Conservation (phyloP, 306 rosid species). For the Prinsepia uniflora region DNA sequence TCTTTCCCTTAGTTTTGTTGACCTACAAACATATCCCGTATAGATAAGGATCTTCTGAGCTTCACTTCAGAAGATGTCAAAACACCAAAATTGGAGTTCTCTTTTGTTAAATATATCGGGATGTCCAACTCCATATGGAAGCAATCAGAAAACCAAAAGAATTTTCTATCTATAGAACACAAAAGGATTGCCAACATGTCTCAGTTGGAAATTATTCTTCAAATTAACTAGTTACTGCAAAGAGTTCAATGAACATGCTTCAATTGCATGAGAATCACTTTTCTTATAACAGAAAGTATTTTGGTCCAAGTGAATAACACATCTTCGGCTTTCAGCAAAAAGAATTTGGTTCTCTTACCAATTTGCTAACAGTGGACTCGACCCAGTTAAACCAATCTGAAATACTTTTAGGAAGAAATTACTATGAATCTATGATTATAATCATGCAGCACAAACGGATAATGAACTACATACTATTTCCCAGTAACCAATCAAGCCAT, state of each 20-base stretch:
- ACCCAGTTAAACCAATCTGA: background rate
- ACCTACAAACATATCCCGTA: background rate
- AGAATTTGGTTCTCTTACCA: background rate
- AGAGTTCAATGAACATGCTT: background rate
- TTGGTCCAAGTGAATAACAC: background rate
- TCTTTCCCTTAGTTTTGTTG: background rate
- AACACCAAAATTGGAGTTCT: background rate
- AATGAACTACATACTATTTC: background rate
- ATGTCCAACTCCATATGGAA: background rate
- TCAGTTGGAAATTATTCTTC: background rate
- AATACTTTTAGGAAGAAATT: background rate
- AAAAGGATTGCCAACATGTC: background rate
- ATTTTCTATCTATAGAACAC: background rate
- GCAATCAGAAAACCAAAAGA: background rate
- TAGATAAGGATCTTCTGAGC: background rate
- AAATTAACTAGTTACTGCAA: background rate
- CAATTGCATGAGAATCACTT: background rate
- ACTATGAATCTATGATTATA: background rate
- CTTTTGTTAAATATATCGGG: background rate
- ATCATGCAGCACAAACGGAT: background rate
- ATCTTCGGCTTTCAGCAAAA: slow-evolving; percentile 1
- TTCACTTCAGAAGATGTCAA: background rate
- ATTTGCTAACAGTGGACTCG: too few species aligned
- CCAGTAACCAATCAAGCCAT: background rate
- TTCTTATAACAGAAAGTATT: background rate